These are phyloP conservation scores for Aspergillus ostianus DNA, from an alignment of 495 filamentous ascomycete species.

Conservation along the genomic window DNA sequence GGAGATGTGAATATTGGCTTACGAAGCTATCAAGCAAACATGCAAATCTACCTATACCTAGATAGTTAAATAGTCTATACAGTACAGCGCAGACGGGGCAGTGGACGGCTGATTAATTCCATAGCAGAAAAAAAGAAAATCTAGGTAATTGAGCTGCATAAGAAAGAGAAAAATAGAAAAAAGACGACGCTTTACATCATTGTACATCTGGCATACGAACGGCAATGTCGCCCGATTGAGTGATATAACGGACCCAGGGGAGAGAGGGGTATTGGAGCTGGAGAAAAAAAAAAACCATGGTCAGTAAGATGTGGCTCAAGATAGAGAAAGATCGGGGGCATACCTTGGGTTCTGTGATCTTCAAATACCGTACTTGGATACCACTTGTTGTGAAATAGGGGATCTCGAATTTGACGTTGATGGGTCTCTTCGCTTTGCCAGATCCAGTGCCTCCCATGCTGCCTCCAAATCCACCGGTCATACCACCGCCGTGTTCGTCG, in stretches of 20 bases:
- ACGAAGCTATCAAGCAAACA: too few relatives aligned
- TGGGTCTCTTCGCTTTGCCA: constrained; percentile 90
- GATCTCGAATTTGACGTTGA: constrained; percentile 99
- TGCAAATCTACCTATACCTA: too few relatives aligned
- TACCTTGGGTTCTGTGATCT: constrained; percentile 99
- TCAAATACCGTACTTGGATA: constrained; percentile 97
- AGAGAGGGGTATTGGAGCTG: constrained; percentile 97
- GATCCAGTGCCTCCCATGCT: constrained; percentile 75
- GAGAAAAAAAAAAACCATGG: too few relatives aligned
- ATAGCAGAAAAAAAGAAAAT: constrained; percentile 2
- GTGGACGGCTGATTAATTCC: background rate
- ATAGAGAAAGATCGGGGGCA: constrained; percentile 15
- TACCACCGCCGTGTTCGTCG: constrained; percentile 91
- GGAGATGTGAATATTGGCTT: too few relatives aligned
- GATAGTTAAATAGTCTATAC: background rate
- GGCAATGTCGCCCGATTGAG: constrained; percentile 92
- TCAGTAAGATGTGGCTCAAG: constrained; percentile 1
- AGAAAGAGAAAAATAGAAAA: constrained; percentile 12
- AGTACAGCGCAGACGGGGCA: background rate
- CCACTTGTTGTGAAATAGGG: constrained; percentile 99
- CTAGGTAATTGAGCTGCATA: constrained; percentile 8
- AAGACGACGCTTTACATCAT: constrained; percentile 47
- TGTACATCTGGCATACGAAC: constrained; percentile 86
- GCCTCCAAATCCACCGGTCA: constrained; percentile 96
- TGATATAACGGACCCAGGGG: constrained; percentile 98